Percentiles rank a stretch among this genome's conserved stretches.
phyloP scores from a whole-genome alignment of 129 eudicot species.

The Chrysanthemum makinoi region DNA sequence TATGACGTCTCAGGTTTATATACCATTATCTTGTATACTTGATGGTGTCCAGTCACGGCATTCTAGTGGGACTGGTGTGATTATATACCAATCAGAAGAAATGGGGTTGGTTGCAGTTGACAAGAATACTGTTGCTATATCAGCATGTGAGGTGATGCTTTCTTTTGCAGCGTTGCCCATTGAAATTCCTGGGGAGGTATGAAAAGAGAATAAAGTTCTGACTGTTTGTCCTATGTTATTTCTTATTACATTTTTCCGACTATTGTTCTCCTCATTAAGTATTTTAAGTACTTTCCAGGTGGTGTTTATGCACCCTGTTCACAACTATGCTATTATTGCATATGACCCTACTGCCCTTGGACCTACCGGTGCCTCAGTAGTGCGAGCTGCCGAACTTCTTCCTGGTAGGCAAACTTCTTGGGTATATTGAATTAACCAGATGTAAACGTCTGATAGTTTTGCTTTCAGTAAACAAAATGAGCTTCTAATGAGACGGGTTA shows the following conservation, averaged over 20 bases:
- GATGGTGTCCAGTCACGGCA: slow-evolving; percentile 92
- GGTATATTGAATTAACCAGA: not conserved
- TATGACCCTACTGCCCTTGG: slow-evolving; percentile 92
- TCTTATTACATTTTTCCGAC: not conserved
- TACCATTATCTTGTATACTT: slow-evolving; percentile 87
- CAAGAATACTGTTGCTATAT: slow-evolving; percentile 84
- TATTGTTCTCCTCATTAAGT: slow-evolving; percentile 4
- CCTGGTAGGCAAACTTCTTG: slow-evolving; percentile 52
- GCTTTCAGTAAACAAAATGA: too few relatives aligned
- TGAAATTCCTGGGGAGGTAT: slow-evolving; percentile 93
- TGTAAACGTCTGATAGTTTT: not conserved
- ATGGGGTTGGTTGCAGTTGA: slow-evolving; percentile 92
- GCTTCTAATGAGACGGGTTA: too few relatives aligned
- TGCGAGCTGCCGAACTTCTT: slow-evolving; percentile 88
- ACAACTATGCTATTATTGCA: slow-evolving; percentile 84
- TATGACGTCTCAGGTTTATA: slow-evolving; percentile 33
- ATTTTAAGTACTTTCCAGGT: slow-evolving; percentile 46
- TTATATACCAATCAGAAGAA: slow-evolving; percentile 75
- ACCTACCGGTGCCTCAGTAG: slow-evolving; percentile 64
- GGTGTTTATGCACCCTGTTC: slow-evolving; percentile 92
- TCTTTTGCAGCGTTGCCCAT: slow-evolving; percentile 98
- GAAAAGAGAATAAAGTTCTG: not conserved
- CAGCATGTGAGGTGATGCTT: slow-evolving; percentile 88
- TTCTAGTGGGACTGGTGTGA: slow-evolving; percentile 88
- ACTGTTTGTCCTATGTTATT: not conserved